Conservation (phyloP, 106 monocot genomes). For the Hemerocallis citrina region DNA sequence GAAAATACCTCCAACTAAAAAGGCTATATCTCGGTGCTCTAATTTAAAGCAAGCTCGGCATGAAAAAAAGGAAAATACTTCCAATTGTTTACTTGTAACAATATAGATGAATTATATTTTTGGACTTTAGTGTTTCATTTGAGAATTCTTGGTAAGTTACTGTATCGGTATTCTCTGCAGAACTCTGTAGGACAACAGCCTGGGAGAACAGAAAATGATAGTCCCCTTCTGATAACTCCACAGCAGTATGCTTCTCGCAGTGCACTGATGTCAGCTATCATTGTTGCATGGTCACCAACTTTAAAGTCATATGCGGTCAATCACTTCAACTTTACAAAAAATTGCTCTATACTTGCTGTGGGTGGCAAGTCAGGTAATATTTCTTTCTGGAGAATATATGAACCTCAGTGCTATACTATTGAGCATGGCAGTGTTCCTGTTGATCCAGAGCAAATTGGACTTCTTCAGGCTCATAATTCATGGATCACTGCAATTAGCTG, state of each 20-base stretch:
- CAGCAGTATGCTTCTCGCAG: constrained; percentile 56
- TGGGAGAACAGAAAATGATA: constrained; percentile 8
- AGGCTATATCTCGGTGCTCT: no score
- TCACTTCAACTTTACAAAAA: constrained; percentile 6
- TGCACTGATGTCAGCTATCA: constrained; percentile 54
- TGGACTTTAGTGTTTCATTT: not conserved
- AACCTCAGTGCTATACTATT: constrained; percentile 44
- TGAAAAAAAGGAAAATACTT: no score
- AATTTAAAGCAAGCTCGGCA: no score
- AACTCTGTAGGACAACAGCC: not conserved
- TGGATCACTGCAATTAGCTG: constrained; percentile 75
- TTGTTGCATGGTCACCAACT: constrained; percentile 76
- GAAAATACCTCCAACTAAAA: no score
- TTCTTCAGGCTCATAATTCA: constrained; percentile 72
- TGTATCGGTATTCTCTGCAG: constrained; percentile 5
- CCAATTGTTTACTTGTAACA: no score
- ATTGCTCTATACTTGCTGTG: constrained; percentile 61
- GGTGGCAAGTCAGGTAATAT: constrained; percentile 76
- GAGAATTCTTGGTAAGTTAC: not conserved
- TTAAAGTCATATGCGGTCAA: constrained; percentile 28
- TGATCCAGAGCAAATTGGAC: constrained; percentile 49
- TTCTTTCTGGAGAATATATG: constrained; percentile 73
- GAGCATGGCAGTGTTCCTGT: constrained; percentile 34
- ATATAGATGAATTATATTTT: no score
- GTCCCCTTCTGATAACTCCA: constrained; percentile 32